Conservation (phyloP, 2,329 filamentous ascomycete genomes). For the Lecanicillium sp. region DNA sequence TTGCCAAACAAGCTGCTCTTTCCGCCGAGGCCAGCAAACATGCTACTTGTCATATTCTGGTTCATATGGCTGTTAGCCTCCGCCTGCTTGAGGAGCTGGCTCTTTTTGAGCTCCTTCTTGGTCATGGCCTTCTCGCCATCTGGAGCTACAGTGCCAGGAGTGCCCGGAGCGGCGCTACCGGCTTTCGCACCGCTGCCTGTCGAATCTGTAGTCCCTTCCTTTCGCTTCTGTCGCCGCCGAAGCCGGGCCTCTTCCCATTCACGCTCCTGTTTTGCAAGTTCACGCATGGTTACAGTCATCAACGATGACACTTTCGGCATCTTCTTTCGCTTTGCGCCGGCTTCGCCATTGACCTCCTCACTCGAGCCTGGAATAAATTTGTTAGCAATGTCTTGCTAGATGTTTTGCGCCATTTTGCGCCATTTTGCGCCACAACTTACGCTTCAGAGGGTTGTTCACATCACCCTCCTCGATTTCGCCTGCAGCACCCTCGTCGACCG, state of each 20-base stretch:
- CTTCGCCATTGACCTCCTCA: constrained; percentile 21
- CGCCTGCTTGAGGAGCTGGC: constrained; percentile 64
- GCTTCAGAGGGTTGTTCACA: constrained; percentile 49
- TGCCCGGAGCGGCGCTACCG: constrained; percentile 50
- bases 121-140: constrained; percentile 62
- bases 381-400: constrained; percentile 1
- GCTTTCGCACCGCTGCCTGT: constrained; percentile 39
- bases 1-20: constrained; percentile 48
- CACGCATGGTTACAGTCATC: constrained; percentile 46
- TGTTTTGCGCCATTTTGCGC: background rate
- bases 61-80: constrained; percentile 73
- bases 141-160: constrained; percentile 53
- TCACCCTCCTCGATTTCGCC: constrained; percentile 34
- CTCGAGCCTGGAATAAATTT: constrained; percentile 29
- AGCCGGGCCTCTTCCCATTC: constrained; percentile 65
- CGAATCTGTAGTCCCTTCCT: constrained; percentile 46
- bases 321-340: constrained; percentile 38
- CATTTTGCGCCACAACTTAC: constrained; percentile 36
- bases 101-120: constrained; percentile 80
- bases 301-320: constrained; percentile 42
- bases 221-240: constrained; percentile 56
- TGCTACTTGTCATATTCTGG: constrained; percentile 74
- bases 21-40: constrained; percentile 59
- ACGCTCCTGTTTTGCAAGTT: constrained; percentile 57
- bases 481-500: constrained; percentile 11